Base-by-base conservation (phyloP, 495 filamentous ascomycete genomes). In the Talaromyces wortmannii region DNA sequence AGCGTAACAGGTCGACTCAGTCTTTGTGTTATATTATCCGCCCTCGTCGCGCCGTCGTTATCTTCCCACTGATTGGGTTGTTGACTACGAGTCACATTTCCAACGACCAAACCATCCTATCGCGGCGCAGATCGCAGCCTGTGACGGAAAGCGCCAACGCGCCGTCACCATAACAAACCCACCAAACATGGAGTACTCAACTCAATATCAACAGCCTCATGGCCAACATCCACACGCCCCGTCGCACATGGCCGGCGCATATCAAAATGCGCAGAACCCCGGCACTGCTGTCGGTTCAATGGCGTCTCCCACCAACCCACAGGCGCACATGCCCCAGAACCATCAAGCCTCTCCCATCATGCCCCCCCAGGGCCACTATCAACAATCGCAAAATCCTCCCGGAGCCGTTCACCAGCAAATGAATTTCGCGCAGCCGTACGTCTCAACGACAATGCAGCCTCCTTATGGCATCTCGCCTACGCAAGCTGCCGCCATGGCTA, bases 401-500 rank as follows among this genome's bases (percentile, higher is more conserved):
- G 76, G 78, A 18, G 59, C 67, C 8, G 72, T 78, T 29, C 75
- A 79, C 56, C 76, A 77, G 58, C 74, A 70, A 55, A 77, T 81
- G 69, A 79, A 67, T 49, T 82, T 81, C 57, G 72, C 78, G 13
- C 78, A 77, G 55, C 63, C 75, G 7, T 80, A 80, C 55, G 75
- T 78, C 31, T 57, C 76, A 8, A 48, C 73, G 0, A 68, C 68
- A 16, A 81, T 82, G 74, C 71, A 71, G 5, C 74, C 77, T 52
- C 57, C 59, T 17, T 80, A 79, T 55, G 75, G 73, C 10, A 77
- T 80, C 52, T 78, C 78, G 31, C 67, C 76, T n/a, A 73, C 70
- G 3, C 77, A 80, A 59, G 77, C 77, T 12, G 78, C 78, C 53
- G 78, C 78, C 6, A 82, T 81, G 77, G 78, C 78, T 11, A 82